Conservation (phyloP, 1,139 yeast genomes). For the Zygoascus meyerae region DNA sequence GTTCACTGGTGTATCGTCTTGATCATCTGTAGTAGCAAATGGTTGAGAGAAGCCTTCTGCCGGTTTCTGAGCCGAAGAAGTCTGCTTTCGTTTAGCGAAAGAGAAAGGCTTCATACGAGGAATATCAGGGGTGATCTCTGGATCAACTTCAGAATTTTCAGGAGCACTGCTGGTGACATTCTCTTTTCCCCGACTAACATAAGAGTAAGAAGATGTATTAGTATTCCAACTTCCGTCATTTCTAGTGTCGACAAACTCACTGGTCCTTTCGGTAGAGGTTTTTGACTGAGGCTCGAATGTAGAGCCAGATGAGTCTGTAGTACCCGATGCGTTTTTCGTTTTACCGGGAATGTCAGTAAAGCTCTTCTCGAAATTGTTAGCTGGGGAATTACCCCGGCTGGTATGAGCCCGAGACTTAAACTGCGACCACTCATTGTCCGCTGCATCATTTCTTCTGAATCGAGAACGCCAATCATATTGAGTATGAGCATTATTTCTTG, state of each 20-base stretch:
- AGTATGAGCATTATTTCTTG: too few relatives aligned
- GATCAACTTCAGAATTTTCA: background rate
- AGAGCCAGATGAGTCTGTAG: too few relatives aligned
- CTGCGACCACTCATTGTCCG: too few relatives aligned
- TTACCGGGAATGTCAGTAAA: too few relatives aligned
- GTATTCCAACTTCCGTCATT: constrained; percentile 8
- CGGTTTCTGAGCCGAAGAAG: background rate
- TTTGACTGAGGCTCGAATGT: too few relatives aligned
- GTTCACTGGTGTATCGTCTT: background rate
- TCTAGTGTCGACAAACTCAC: constrained; percentile 7
- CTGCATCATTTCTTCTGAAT: too few relatives aligned
- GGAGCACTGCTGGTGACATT: background rate
- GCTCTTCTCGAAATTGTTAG: too few relatives aligned
- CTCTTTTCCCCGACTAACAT: constrained; percentile 11
- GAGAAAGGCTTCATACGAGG: constrained; percentile 2
- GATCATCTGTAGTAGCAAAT: background rate
- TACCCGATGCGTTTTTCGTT: too few relatives aligned
- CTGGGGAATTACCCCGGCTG: too few relatives aligned
- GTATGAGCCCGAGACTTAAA: too few relatives aligned
- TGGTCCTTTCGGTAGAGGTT: constrained; percentile 2
- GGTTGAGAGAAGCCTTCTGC: background rate
- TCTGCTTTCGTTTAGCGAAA: constrained; percentile 5
- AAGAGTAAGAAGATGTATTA: constrained; percentile 14
- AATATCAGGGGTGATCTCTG: background rate
- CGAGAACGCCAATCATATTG: too few relatives aligned